A percentile compares a stretch with the other conserved stretches of the same genome.
These are phyloP conservation scores for Jaenimonas drosophilae DNA, from an alignment of 208 protist species.

Conservation along the genomic window DNA sequence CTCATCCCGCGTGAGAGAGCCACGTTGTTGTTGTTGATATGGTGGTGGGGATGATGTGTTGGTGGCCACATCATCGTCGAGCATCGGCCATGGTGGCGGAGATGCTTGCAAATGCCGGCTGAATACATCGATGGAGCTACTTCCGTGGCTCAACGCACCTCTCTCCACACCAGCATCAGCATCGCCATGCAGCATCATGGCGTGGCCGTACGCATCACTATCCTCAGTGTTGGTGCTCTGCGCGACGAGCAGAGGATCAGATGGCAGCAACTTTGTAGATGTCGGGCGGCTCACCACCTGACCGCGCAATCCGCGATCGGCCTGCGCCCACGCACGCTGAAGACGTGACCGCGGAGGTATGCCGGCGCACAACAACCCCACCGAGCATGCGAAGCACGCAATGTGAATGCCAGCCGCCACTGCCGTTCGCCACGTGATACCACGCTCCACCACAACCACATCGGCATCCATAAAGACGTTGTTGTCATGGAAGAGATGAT, in stretches of 20 bases:
- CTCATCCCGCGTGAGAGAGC: background rate
- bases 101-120: too few relatives aligned
- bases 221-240: constrained; percentile 1
- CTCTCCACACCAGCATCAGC: too few relatives aligned
- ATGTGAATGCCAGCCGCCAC: constrained; percentile 24
- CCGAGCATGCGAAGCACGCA: constrained; percentile 24
- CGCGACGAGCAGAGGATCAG: background rate
- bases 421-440: constrained; percentile 18
- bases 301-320: constrained; percentile 10
- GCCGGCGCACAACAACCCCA: constrained; percentile 34
- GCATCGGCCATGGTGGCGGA: too few relatives aligned
- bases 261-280: background rate
- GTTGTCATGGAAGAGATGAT: too few relatives aligned
- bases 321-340: constrained; percentile 45
- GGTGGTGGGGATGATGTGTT: background rate
- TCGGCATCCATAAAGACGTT: too few relatives aligned
- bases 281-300: background rate
- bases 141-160: too few relatives aligned
- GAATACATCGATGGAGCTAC: too few relatives aligned
- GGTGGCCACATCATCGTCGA: background rate
- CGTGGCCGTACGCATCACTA: too few relatives aligned
- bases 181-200: too few relatives aligned
- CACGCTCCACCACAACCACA: constrained; percentile 5
- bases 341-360: constrained; percentile 28
- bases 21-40: background rate